Evolutionary conservation across 202 grass and related monocot species (phyloP), one percentile per base, ranked within the genome.

Genomic region (Brachypodium distachyon): DNA sequence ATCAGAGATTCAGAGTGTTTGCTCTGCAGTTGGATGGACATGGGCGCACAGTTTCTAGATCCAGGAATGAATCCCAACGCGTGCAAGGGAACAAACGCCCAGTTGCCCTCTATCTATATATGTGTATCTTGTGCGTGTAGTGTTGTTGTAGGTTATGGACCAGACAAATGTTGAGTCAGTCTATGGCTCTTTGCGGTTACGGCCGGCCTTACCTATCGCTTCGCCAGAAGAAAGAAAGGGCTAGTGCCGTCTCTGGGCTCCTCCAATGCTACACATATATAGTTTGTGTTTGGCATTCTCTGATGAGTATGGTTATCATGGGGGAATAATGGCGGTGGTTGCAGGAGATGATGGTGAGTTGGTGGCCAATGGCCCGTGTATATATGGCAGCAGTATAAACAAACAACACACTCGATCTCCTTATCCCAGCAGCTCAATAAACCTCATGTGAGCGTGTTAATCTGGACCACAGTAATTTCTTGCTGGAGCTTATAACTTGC

Each of bases 41-140:
- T 34, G 83, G 63, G 5, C 6, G 73, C 61, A 52, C 43, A 46
- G 60, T 27, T 79, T 83, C 80, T 68, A 74, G 74, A 74, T 83
- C 60, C 60, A 68, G 41, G 33, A 69, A 28, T n/a, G n/a, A n/a
- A 44, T 22, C 22, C 22, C 0, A 77, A 55, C 54, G 25, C 11
- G 34, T 12, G 36, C 66, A 67, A 67, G 48, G 5, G n/a, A 73
- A 77, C 73, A 77, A 72, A 39, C 17, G 64, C 46, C 29, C 21
- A 28, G 65, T 29, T 59, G n/a, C 39, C 12, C 32, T 10, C 1
- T 14, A 67, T 23, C 60, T 6, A 57, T 57, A 1, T n/a, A 2
- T 49, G 17, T 48, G 7, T 47, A 18, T 47, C 44, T 47, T n/a
- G 2, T n/a, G 8, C 18, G 47, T 49, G 17, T 14, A 7, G 60